Conservation (phyloP, 306 rosid species). For the Sesbania bispinosa region DNA sequence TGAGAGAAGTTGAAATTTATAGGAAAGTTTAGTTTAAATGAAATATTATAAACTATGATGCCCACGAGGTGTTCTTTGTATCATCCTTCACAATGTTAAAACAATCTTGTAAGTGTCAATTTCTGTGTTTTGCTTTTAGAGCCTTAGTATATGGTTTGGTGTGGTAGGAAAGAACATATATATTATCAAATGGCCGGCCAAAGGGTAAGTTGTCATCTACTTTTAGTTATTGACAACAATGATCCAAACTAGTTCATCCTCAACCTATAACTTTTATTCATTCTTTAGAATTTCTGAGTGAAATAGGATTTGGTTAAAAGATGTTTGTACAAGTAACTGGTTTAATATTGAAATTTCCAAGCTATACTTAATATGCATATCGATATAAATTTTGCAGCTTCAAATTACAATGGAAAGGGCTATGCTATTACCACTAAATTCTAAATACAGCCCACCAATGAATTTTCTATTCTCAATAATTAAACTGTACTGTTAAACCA, state of each 20-base stretch:
- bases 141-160: not conserved
- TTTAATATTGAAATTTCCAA: not conserved
- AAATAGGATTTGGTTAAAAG: not conserved
- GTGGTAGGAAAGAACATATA: not conserved
- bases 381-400: not conserved
- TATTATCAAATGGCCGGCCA: constrained; percentile 25
- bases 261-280: not conserved
- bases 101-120: constrained; percentile 18
- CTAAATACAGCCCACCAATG: not conserved
- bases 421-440: not conserved
- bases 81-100: constrained; percentile 7
- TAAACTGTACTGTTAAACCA: too few relatives aligned
- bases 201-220: not conserved
- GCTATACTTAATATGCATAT: not conserved
- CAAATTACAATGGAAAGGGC: not conserved
- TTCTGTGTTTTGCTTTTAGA: constrained; percentile 2
- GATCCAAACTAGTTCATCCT: constrained; percentile 7
- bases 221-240: constrained; percentile 3
- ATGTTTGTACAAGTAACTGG: not conserved
- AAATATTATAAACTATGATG: not conserved
- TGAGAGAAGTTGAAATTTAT: constrained; percentile 24
- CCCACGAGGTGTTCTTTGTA: not conserved
- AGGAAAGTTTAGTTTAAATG: not conserved
- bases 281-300: not conserved
- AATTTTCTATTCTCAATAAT: too few relatives aligned